A percentile compares a stretch with the other conserved stretches of the same genome.
These are phyloP conservation scores for Saccharomyces uvarum DNA, from an alignment of 1,139 yeast species.

Conservation along the genomic window DNA sequence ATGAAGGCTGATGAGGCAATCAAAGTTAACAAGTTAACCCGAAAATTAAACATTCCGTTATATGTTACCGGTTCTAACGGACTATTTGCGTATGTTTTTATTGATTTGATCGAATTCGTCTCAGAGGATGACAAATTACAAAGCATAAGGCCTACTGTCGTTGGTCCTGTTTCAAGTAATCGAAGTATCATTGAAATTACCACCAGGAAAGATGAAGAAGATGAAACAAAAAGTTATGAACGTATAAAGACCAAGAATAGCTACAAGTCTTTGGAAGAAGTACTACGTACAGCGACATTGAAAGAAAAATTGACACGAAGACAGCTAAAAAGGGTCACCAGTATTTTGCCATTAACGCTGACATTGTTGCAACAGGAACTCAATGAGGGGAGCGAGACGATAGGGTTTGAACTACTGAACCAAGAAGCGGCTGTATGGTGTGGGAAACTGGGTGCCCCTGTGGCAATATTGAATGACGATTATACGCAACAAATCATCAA, in stretches of 20 bases:
- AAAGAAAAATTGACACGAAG: slow-evolving; percentile 44
- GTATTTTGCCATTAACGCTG: slow-evolving; percentile 54
- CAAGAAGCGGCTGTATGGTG: slow-evolving; percentile 33
- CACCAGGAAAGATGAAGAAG: slow-evolving; percentile 32
- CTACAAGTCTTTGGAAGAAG: slow-evolving; percentile 39
- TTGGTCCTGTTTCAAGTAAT: slow-evolving; percentile 41
- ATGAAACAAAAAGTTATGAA: slow-evolving; percentile 40
- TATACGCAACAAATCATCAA: slow-evolving; percentile 37
- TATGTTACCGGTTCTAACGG: slow-evolving; percentile 71
- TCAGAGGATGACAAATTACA: slow-evolving; percentile 44
- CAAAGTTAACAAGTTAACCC: slow-evolving; percentile 45
- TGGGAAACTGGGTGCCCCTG: slow-evolving; percentile 38
- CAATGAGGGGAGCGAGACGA: slow-evolving; percentile 1
- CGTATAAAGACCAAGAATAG: slow-evolving; percentile 48
- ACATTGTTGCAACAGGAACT: slow-evolving; percentile 35
- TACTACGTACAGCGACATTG: slow-evolving; percentile 35
- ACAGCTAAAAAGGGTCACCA: slow-evolving; percentile 51
- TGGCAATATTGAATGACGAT: slow-evolving; percentile 34
- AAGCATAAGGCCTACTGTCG: slow-evolving; percentile 37
- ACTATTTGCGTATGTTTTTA: slow-evolving; percentile 71
- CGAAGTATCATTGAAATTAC: slow-evolving; percentile 48
- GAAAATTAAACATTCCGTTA: slow-evolving; percentile 53
- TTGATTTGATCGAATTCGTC: slow-evolving; percentile 64
- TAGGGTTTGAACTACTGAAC: slow-evolving; percentile 24
- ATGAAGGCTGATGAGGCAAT: slow-evolving; percentile 37